Percentiles rank a stretch among this genome's conserved stretches.
phyloP scores from a whole-genome alignment of 2,329 filamentous ascomycete species.

The Penicillium oxalicum region DNA sequence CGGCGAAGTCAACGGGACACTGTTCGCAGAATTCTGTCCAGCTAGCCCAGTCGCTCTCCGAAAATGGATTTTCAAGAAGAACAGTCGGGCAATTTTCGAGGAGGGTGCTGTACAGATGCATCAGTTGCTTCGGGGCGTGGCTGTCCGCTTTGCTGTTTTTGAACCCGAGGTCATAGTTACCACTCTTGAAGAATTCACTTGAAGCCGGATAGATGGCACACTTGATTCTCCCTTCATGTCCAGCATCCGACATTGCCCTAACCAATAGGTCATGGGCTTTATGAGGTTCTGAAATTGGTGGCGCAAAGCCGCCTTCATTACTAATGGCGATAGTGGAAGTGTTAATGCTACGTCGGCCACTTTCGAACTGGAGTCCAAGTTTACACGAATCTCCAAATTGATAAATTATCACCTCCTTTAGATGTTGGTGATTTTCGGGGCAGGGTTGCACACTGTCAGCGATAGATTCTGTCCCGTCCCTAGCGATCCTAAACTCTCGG shows the following conservation, averaged over 20 bases:
- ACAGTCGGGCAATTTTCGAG: conserved; percentile 35
- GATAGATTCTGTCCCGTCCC: conserved; percentile 7
- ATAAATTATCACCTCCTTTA: conserved; percentile 25
- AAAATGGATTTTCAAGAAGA: conserved; percentile 40
- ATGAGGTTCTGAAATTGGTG: conserved; percentile 30
- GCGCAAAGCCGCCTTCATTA: conserved; percentile 36
- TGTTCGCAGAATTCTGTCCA: conserved; percentile 34
- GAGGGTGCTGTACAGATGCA: conserved; percentile 27
- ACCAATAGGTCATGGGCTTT: conserved; percentile 32
- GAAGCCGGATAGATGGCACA: conserved; percentile 41
- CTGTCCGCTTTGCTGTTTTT: conserved; percentile 26
- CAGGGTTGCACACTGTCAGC: conserved; percentile 24
- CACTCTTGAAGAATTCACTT: conserved; percentile 33
- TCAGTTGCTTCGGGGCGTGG: conserved; percentile 24
- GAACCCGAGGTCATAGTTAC: conserved; percentile 36
- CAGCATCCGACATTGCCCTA: conserved; percentile 21
- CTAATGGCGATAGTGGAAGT: conserved; percentile 25
- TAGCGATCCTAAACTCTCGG: conserved; percentile 33
- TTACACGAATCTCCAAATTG: conserved; percentile 26
- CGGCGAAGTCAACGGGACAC: conserved; percentile 34
- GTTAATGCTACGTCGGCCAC: not conserved
- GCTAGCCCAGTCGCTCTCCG: conserved; percentile 36
- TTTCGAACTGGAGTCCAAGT: conserved; percentile 1
- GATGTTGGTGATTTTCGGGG: conserved; percentile 28
- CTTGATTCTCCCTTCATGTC: conserved; percentile 31